phyloP scores from a whole-genome alignment of 176 grass and related monocot genomes.

The Dactylis glomerata region DNA sequence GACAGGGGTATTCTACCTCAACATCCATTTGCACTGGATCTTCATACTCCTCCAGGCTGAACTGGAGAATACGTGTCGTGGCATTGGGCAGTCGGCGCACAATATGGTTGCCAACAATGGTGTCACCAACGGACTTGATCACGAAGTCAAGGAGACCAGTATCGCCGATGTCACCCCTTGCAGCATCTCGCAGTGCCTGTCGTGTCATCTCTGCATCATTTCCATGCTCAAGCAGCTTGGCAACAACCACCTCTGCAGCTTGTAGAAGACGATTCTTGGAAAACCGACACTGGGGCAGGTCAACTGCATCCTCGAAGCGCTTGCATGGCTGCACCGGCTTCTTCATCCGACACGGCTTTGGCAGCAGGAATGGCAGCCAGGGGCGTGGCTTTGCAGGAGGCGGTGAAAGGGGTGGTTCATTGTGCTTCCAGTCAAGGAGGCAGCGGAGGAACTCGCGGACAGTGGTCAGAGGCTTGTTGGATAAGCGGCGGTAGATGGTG shows the following conservation, averaged over 20 bases:
- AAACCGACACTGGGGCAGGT: constrained; percentile 60
- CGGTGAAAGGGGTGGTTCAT: constrained; percentile 15
- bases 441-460: constrained; percentile 68
- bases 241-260: constrained; percentile 78
- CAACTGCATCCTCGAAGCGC: constrained; percentile 66
- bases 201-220: constrained; percentile 58
- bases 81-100: constrained; percentile 63
- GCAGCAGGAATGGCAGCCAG: constrained; percentile 8
- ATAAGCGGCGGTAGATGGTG: constrained; percentile 54
- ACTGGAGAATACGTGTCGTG: constrained; percentile 64
- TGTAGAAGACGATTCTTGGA: constrained; percentile 58
- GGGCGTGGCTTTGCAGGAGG: constrained; percentile 17
- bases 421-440: constrained; percentile 74
- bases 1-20: constrained; percentile 10
- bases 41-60: constrained; percentile 70
- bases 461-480: constrained; percentile 44
- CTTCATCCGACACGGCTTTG: constrained; percentile 34
- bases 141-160: constrained; percentile 95
- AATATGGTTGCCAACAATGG: constrained; percentile 54
- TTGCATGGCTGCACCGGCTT: constrained; percentile 36
- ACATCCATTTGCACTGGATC: constrained; percentile 24
- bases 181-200: constrained; percentile 80
- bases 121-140: constrained; percentile 78
- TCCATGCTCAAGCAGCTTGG: constrained; percentile 57
- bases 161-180: constrained; percentile 75